Percentiles rank a stretch among this genome's conserved stretches.
These are phyloP conservation scores for Fusarium sp. DNA, from an alignment of 2,329 filamentous ascomycete genomes.

Conservation along the genomic window DNA sequence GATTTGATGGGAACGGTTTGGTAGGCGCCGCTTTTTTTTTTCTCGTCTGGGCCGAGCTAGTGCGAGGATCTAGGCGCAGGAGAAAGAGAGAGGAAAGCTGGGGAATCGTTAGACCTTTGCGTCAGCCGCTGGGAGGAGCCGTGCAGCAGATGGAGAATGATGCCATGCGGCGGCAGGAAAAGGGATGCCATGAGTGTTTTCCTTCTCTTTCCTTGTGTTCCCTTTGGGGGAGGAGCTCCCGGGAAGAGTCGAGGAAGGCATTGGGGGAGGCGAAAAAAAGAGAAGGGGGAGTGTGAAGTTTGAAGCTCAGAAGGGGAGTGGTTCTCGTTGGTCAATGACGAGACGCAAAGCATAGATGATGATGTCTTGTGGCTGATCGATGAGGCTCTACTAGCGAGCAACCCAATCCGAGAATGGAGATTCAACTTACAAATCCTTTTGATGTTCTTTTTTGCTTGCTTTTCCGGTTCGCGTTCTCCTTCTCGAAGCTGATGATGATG, in stretches of 20 bases:
- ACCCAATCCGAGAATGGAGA: constrained; percentile 16
- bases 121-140: constrained; percentile 20
- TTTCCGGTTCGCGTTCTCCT: constrained; percentile 13
- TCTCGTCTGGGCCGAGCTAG: constrained; percentile 1
- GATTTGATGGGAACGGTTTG: constrained; percentile 41
- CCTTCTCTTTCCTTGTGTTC: not conserved
- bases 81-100: constrained; percentile 34
- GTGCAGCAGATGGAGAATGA: constrained; percentile 10
- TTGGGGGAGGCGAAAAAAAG: constrained; percentile 6
- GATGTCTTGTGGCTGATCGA: constrained; percentile 35
- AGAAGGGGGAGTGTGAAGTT: constrained; percentile 12
- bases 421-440: constrained; percentile 31
- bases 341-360: constrained; percentile 16
- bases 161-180: not conserved
- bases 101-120: constrained; percentile 29
- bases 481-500: constrained; percentile 13
- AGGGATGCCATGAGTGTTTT: constrained; percentile 18
- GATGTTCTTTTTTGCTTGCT: not conserved
- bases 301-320: not conserved
- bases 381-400: constrained; percentile 18
- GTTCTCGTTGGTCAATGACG: constrained; percentile 40
- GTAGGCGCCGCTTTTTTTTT: constrained; percentile 36
- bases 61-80: constrained; percentile 10
- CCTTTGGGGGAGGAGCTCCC: not conserved
- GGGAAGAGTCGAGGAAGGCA: not conserved